These are phyloP conservation scores for Xylaria acuta DNA, from an alignment of 495 filamentous ascomycete species.

Conservation along the genomic window DNA sequence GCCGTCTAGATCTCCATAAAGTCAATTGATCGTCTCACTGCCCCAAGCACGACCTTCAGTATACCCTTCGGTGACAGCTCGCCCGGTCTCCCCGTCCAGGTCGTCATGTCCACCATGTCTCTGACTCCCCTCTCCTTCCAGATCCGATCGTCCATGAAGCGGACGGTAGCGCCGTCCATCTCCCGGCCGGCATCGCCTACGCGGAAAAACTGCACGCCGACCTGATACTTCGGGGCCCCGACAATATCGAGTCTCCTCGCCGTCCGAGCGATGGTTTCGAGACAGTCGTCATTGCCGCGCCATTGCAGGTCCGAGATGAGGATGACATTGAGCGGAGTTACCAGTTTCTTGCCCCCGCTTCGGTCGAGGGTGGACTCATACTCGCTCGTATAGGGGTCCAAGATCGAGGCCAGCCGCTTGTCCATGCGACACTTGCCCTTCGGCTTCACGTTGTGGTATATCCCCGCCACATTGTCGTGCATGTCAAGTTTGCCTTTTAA, in stretches of 20 bases:
- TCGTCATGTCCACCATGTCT: slow-evolving; percentile 86
- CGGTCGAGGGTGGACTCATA: slow-evolving; percentile 30
- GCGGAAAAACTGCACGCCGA: slow-evolving; percentile 90
- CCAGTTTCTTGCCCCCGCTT: slow-evolving; percentile 44
- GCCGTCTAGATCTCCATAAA: slow-evolving; percentile 13
- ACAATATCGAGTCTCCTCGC: slow-evolving; percentile 71
- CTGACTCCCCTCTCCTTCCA: slow-evolving; percentile 58
- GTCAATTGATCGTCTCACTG: slow-evolving; percentile 49
- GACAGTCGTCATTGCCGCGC: slow-evolving; percentile 54
- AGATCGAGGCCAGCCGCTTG: slow-evolving; percentile 66
- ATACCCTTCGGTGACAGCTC: slow-evolving; percentile 59
- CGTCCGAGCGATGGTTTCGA: slow-evolving; percentile 63
- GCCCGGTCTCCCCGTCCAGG: slow-evolving; percentile 59
- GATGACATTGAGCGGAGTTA: slow-evolving; percentile 85
- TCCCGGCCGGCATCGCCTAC: slow-evolving; percentile 73
- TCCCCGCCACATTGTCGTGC: slow-evolving; percentile 53
- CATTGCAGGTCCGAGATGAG: slow-evolving; percentile 74
- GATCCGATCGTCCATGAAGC: slow-evolving; percentile 65
- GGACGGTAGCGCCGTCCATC: slow-evolving; percentile 58
- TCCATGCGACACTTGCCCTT: slow-evolving; percentile 55
- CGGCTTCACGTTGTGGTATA: slow-evolving; percentile 54
- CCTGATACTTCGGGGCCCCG: slow-evolving; percentile 76
- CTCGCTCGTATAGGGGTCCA: slow-evolving; percentile 62
- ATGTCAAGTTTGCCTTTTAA: slow-evolving; percentile 68
- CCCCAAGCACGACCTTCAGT: slow-evolving; percentile 74